phyloP scores from a whole-genome alignment of 768 basidiomycete genomes.

The Tulasnella sp. region DNA sequence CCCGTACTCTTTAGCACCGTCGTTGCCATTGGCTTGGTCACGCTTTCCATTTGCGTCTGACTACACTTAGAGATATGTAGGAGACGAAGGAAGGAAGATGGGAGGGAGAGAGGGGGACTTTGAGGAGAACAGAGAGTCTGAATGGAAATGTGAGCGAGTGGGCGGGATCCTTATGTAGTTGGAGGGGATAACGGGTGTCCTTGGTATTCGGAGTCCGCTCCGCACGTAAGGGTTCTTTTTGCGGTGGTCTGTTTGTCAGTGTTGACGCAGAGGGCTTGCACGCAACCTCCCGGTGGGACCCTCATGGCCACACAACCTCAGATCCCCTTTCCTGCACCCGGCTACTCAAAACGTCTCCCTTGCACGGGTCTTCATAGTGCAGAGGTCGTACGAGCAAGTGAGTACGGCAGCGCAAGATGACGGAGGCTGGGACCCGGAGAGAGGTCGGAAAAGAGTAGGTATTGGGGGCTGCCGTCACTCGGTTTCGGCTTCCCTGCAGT shows the following conservation, averaged over 20 bases:
- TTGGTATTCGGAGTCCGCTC: constrained; percentile 5
- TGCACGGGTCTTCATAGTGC: background rate
- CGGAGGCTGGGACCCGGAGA: background rate
- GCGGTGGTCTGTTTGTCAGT: background rate
- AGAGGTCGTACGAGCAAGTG: background rate
- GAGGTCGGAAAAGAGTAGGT: background rate
- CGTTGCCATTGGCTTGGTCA: background rate
- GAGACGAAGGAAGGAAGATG: background rate
- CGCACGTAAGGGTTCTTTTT: background rate
- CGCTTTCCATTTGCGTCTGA: background rate
- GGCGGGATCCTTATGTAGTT: background rate
- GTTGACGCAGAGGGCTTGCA: background rate
- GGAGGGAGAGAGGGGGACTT: background rate
- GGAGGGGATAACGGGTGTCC: background rate
- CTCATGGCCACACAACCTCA: background rate
- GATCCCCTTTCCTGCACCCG: background rate
- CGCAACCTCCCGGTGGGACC: background rate
- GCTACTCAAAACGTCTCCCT: background rate
- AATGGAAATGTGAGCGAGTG: background rate
- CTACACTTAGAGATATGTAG: background rate
- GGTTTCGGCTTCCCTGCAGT: background rate
- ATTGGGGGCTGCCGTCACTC: background rate
- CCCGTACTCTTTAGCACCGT: constrained; percentile 8
- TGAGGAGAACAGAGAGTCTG: background rate
- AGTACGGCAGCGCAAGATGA: background rate